Evolutionary conservation across 306 rosid genomes (phyloP).

Genomic region (Lathyrus aphaca): DNA sequence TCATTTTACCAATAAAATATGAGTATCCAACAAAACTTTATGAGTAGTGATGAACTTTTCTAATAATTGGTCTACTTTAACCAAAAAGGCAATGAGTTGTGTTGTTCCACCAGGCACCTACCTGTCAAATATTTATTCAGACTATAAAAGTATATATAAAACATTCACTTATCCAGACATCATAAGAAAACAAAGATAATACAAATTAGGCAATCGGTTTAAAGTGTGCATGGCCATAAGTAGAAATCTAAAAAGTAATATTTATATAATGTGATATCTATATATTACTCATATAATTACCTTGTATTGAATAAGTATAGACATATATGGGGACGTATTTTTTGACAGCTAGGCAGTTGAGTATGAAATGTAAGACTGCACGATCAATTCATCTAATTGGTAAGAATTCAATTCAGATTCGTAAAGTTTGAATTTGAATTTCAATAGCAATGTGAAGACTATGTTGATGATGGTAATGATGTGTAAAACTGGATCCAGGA

Average conservation of each 20-base stretch:
- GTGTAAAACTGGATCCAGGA: too few species aligned
- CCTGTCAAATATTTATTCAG: constrained; percentile 20
- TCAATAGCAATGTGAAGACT: too few species aligned
- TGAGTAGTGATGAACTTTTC: neutral
- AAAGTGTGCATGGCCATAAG: constrained; percentile 40
- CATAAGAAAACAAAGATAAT: constrained; percentile 28
- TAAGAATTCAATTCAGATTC: too few species aligned
- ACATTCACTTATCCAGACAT: constrained; percentile 26
- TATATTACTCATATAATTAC: neutral
- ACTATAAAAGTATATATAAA: neutral
- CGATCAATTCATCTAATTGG: too few species aligned
- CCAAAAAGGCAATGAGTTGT: constrained; percentile 15
- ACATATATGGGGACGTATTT: too few species aligned
- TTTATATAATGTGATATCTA: neutral
- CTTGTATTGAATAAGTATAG: too few species aligned
- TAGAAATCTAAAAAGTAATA: neutral
- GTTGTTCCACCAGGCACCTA: constrained; percentile 24
- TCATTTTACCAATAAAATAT: too few species aligned
- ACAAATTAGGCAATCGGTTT: neutral
- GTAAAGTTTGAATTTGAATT: too few species aligned
- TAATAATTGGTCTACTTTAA: constrained; percentile 27
- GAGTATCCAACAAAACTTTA: too few species aligned
- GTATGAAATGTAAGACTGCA: too few species aligned
- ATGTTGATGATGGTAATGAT: too few species aligned
- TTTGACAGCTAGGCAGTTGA: too few species aligned